Evolutionary conservation across 2,329 filamentous ascomycete genomes (phyloP).

Genomic region (Meredithiella fracta): DNA sequence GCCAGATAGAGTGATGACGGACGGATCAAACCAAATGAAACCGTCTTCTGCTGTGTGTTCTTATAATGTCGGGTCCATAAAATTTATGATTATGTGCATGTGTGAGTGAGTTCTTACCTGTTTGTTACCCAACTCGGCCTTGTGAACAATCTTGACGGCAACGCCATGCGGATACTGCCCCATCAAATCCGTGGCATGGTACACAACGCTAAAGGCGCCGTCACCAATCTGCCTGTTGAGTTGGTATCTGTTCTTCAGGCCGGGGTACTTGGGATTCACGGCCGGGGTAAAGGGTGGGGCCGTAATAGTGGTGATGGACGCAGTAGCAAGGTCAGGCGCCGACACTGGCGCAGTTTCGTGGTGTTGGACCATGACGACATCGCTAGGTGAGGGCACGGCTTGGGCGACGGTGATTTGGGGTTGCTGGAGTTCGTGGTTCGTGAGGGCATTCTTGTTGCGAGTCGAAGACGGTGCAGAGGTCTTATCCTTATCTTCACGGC

Average conservation of each 20-base stretch:
- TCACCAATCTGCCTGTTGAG: constrained; percentile 57
- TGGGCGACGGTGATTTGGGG: background rate
- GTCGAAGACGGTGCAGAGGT: constrained; percentile 1
- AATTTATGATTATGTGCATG: background rate
- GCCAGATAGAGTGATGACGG: too few relatives aligned
- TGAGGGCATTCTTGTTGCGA: background rate
- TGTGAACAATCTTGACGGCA: constrained; percentile 96
- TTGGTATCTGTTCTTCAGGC: constrained; percentile 56
- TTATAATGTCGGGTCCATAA: too few relatives aligned
- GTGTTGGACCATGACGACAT: constrained; percentile 9
- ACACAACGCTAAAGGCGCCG: constrained; percentile 97
- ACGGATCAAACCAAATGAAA: too few relatives aligned
- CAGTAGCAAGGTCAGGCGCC: background rate
- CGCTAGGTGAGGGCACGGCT: constrained; percentile 2
- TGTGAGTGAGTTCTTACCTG: constrained; percentile 69
- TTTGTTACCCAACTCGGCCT: constrained; percentile 96
- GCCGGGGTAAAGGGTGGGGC: background rate
- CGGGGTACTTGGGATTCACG: constrained; percentile 20
- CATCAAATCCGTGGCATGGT: constrained; percentile 62
- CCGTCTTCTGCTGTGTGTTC: too few relatives aligned
- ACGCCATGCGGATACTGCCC: constrained; percentile 56
- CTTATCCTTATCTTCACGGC: constrained; percentile 11
- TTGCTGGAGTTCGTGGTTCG: background rate
- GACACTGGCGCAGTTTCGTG: constrained; percentile 6
- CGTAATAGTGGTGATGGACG: background rate